phyloP scores from a whole-genome alignment of 495 filamentous ascomycete genomes.

The Podospora tetraspora region DNA sequence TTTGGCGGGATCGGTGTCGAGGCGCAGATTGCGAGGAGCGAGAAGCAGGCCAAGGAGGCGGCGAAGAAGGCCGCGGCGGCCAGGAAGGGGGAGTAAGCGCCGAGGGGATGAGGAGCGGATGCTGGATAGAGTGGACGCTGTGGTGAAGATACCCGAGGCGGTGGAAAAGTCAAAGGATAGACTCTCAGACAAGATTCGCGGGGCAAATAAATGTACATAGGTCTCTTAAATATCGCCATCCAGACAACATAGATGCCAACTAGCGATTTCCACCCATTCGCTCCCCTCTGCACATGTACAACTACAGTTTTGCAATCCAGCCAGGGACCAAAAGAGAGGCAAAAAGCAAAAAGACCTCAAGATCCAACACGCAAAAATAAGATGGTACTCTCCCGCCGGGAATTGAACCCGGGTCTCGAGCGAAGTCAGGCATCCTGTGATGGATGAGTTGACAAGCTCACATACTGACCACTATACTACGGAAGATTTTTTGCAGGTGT shows the following conservation, averaged over 20 bases:
- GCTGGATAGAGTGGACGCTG: neutral
- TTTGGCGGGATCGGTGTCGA: slow-evolving; percentile 95
- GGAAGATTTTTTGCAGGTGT: neutral
- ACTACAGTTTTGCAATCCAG: neutral
- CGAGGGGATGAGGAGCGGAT: neutral
- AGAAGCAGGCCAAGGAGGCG: slow-evolving; percentile 78
- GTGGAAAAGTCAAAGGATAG: neutral
- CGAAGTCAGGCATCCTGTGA: neutral
- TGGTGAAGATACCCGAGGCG: neutral
- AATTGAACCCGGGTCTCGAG: neutral
- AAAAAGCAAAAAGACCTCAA: neutral
- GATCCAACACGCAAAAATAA: neutral
- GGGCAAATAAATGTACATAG: neutral
- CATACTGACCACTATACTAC: neutral
- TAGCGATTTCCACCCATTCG: neutral
- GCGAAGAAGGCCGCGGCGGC: slow-evolving; percentile 48
- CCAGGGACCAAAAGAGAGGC: too few relatives aligned
- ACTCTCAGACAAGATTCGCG: neutral
- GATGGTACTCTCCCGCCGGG: neutral
- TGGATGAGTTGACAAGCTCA: neutral
- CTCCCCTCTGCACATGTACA: neutral
- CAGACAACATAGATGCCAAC: neutral
- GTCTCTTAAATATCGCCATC: neutral
- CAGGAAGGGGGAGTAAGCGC: slow-evolving; percentile 29
- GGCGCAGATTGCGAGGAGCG: slow-evolving; percentile 69